A percentile compares a stretch with the other conserved stretches of the same genome.
Conservation (phyloP, 805 yeast species). For the Cyberlindnera petersonii region DNA sequence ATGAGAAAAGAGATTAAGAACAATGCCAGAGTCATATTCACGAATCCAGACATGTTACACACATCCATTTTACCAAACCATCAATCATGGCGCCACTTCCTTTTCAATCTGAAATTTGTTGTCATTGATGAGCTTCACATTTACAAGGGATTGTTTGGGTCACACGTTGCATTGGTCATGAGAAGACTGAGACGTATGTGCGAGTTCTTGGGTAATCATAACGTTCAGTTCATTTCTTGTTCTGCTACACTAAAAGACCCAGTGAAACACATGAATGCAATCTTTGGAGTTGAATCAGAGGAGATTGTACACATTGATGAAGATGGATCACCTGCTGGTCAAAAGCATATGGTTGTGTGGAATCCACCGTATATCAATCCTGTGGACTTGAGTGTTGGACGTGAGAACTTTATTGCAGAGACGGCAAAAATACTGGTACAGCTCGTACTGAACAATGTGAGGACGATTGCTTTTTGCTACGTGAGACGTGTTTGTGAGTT, state of each 20-base stretch:
- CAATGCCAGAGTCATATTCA: conserved; percentile 75
- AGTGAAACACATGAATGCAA: conserved; percentile 58
- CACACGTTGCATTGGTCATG: conserved; percentile 85
- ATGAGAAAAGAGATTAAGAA: conserved; percentile 52
- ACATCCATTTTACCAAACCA: conserved; percentile 78
- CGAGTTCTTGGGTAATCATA: conserved; percentile 45
- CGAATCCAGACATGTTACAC: conserved; percentile 95
- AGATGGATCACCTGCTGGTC: conserved; percentile 90
- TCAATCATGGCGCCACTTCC: conserved; percentile 66
- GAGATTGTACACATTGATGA: conserved; percentile 53
- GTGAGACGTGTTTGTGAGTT: conserved; percentile 84
- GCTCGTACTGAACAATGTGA: conserved; percentile 56
- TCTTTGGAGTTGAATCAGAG: conserved; percentile 64
- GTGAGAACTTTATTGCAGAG: conserved; percentile 70
- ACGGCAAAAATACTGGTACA: conserved; percentile 72
- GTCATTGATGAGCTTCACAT: conserved; percentile 85
- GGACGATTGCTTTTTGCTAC: conserved; percentile 88
- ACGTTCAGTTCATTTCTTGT: conserved; percentile 73
- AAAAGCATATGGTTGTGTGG: conserved; percentile 75
- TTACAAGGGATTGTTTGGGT: conserved; percentile 87
- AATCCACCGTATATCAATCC: conserved; percentile 71
- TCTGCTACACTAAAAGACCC: conserved; percentile 91
- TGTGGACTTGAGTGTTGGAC: conserved; percentile 50
- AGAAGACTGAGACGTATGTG: conserved; percentile 72
- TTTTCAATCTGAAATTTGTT: conserved; percentile 61